Base-by-base conservation (phyloP, 345 rosid species). In the Aquilaria sinensis region DNA sequence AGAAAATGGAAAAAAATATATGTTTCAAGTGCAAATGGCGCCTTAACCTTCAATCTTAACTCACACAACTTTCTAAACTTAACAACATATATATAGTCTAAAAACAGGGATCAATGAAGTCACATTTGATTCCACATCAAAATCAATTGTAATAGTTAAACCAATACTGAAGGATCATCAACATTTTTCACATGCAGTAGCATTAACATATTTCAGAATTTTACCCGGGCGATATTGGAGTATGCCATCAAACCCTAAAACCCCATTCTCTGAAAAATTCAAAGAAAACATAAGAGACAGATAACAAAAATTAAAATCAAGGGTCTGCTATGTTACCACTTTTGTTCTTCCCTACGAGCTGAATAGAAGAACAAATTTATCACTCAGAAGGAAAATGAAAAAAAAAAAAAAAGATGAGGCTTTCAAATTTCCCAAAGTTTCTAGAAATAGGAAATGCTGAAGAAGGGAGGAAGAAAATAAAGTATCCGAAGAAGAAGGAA, bases 401-500 rank as follows among this genome's bases (percentile, higher is more conserved):
- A 9, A 10, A 49, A 30, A 11, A 47, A 33, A 9, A 16, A 15
- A 10, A 2, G 4, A 10, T 51, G 43, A 12, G 15, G 1, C 3
- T 16, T 23, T 12, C 55, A 10, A 31, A 64, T 47, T 14, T 49
- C 30, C 10, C 53, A 31, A 14, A 10, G 31, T 34, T 47, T 23
- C 23, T 23, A 23, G 23, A 23, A 23, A 46, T 4, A 30, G 2
- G 53, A 3, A 37, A 11, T 13, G 12, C 0, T 9, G 10, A 46
- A 16, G 9, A 12, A 56, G 48, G 34, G 6, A 51, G 31, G 29
- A 47, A 2, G 50, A 56, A 45, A 16, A 33, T 52, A 77, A 65
- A 43, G 53, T 68, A 80, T 81, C 83, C 57, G 85, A 67, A 54
- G 83, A 66, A 78, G 78, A 37, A 64, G 77, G 74, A 30, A 53